These are phyloP conservation scores for Lagenaria siceraria DNA, from an alignment of 306 rosid genomes.

Conservation along the genomic window DNA sequence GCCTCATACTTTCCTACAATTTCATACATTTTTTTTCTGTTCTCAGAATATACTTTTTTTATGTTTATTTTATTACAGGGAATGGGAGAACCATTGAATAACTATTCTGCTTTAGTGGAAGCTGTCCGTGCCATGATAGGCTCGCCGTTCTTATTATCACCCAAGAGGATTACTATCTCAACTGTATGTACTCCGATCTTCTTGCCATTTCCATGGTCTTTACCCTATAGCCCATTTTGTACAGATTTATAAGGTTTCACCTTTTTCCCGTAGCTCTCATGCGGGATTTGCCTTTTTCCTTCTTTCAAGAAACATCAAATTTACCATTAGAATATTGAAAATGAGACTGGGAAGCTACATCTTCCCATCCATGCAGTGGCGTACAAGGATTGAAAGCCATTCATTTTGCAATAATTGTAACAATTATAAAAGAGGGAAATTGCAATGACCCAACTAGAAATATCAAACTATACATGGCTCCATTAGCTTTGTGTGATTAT, in stretches of 20 bases:
- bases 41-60: neutral
- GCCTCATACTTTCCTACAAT: neutral
- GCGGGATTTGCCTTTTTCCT: neutral
- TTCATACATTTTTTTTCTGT: neutral
- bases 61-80: conserved; percentile 31
- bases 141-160: conserved; percentile 68
- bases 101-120: conserved; percentile 70
- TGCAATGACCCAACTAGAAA: neutral
- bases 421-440: neutral
- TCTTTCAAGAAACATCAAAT: neutral
- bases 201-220: neutral
- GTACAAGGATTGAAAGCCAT: neutral
- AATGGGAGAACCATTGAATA: conserved; percentile 95
- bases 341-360: neutral
- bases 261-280: neutral
- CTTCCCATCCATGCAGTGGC: neutral
- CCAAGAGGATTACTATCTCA: conserved; percentile 68
- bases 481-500: neutral
- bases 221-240: neutral
- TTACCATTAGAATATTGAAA: neutral
- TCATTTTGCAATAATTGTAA: neutral
- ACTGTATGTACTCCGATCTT: conserved; percentile 32
- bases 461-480: neutral
- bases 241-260: neutral
- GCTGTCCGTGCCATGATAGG: conserved; percentile 71